These are phyloP conservation scores for Pseudozyma sp. DNA, from an alignment of 1,284 basidiomycete genomes.

Conservation along the genomic window DNA sequence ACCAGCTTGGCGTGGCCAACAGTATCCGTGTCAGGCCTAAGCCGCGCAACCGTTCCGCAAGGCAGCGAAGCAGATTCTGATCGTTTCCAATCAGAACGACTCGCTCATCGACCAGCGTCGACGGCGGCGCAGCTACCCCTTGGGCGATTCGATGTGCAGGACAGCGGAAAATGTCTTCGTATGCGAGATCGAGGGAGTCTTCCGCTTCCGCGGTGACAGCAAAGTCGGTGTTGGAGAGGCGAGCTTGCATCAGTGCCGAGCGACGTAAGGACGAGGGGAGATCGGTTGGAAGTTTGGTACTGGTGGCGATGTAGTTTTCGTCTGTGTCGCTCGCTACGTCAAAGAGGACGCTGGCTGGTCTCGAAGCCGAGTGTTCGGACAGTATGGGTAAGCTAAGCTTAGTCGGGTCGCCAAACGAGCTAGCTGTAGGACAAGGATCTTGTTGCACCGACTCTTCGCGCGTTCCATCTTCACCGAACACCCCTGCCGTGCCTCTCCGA, in stretches of 20 bases:
- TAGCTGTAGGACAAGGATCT: background rate
- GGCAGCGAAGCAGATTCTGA: constrained; percentile 3
- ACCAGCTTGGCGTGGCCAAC: constrained; percentile 9
- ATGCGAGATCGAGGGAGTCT: constrained; percentile 1
- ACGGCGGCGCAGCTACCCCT: background rate
- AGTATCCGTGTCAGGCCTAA: constrained; percentile 12
- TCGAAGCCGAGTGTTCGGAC: no score
- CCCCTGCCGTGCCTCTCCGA: background rate
- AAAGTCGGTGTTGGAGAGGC: background rate
- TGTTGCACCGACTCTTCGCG: background rate
- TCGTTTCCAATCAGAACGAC: constrained; percentile 21
- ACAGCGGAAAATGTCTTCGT: constrained; percentile 20
- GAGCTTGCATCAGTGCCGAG: constrained; percentile 9
- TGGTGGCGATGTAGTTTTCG: background rate
- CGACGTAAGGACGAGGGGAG: constrained; percentile 7
- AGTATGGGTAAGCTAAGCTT: no score
- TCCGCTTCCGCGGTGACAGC: no score
- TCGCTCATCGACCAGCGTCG: constrained; percentile 23
- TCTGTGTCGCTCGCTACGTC: constrained; percentile 6
- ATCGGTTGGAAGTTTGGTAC: no score
- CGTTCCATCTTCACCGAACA: background rate
- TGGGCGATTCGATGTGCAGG: constrained; percentile 12
- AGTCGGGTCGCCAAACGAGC: background rate
- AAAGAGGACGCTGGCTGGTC: constrained; percentile 5
- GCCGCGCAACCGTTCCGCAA: constrained; percentile 9